Evolutionary conservation across 2,329 filamentous ascomycete genomes (phyloP).

Genomic region (Paecilomyces sp.): DNA sequence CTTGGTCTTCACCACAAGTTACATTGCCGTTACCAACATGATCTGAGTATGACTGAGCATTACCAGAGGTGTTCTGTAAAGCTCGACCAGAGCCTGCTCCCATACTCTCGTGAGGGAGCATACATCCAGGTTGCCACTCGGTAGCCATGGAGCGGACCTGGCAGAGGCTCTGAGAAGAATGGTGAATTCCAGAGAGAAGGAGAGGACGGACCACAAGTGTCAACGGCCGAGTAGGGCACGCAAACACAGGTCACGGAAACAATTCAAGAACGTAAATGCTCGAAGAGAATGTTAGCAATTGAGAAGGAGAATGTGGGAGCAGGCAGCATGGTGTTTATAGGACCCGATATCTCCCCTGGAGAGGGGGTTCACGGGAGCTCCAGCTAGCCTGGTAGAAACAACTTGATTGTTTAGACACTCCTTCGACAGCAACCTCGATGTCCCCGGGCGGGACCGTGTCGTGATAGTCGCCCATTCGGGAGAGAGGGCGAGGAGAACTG

Average conservation of each 20-base stretch:
- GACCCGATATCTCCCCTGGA: constrained; percentile 22
- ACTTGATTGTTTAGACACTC: constrained; percentile 24
- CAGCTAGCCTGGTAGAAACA: constrained; percentile 28
- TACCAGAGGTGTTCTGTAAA: constrained; percentile 37
- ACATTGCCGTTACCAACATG: constrained; percentile 19
- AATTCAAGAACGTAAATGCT: constrained; percentile 31
- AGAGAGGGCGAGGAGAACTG: constrained; percentile 21
- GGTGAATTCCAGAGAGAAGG: constrained; percentile 31
- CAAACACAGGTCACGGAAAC: constrained; percentile 24
- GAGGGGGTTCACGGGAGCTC: constrained; percentile 20
- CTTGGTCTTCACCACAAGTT: constrained; percentile 24
- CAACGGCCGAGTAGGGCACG: constrained; percentile 32
- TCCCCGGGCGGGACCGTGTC: constrained; percentile 23
- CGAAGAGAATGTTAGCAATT: constrained; percentile 37
- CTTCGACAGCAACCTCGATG: constrained; percentile 30
- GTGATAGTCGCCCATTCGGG: constrained; percentile 22
- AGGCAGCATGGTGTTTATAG: constrained; percentile 36
- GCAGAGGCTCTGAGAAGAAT: constrained; percentile 32
- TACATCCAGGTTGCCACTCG: constrained; percentile 34
- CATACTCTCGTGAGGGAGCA: constrained; percentile 28
- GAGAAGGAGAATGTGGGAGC: constrained; percentile 38
- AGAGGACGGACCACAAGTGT: constrained; percentile 23
- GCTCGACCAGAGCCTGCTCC: constrained; percentile 29
- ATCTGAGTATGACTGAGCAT: constrained; percentile 35
- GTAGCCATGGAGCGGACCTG: constrained; percentile 30